Base-by-base conservation (phyloP, 2,329 filamentous ascomycete genomes). In the Aspergillus fumigatus region DNA sequence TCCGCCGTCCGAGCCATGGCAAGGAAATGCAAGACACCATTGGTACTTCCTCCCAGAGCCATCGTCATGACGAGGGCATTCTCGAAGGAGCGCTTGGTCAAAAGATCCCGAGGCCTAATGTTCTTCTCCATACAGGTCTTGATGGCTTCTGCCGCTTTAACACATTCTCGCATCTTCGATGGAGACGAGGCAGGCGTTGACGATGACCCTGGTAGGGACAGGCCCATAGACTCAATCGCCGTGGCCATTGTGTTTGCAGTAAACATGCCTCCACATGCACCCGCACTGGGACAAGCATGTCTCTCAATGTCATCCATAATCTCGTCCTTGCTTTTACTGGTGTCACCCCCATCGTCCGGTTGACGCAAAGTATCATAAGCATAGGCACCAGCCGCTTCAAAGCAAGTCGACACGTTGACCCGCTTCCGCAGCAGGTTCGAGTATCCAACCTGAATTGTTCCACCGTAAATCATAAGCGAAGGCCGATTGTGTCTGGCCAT, bases 231-330 rank as follows among this genome's bases (percentile, higher is more conserved):
- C 77, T 96, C 91, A 62, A 96, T 91, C 14, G 89, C 90, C 0
- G 89, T 93, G 3, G 90, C 89, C 90, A 96, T 93, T 25, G 91
- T 96, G 76, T 96, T 96, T 62, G 92, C 92, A 0, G 92, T 96
- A 77, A 92, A 96, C 92, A 96, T 96, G 19, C 92, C 91, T 49
- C 90, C 90, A 62, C 91, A 96, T 1, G 90, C 92, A 29, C 91
- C 91, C 1, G 85, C 84, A 8, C 86, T 85, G 1, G 88, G 88
- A 71, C 92, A 96, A 2, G 91, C 87, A 67, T 94, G 83, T 60
- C 79, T 80, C 76, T 92, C 89, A 50, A 96, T 85, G 70, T 97
- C 93, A 27, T 88, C 84, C 78, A 95, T 84, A 55, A 96, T 90
- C 65, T 96, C 89, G 56, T 86, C 84, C 52, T 88, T 84, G 0